Base-by-base conservation (phyloP, 495 filamentous ascomycete genomes). In the Mytilinidion resinicola region DNA sequence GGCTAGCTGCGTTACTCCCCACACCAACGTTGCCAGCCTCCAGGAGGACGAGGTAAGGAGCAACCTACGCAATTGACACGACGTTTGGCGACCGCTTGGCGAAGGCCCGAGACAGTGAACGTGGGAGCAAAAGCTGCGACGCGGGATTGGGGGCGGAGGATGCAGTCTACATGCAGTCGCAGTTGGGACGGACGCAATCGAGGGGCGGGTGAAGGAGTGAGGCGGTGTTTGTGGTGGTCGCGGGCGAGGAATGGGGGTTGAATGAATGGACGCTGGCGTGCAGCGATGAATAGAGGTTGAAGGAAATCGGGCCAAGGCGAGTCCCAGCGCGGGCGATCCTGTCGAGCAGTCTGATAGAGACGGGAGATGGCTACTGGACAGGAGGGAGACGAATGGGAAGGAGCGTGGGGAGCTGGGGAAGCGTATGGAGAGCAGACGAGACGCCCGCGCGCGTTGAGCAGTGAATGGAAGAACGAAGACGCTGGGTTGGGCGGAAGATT, bases 391-490 rank as follows among this genome's bases (percentile, higher is more conserved):
- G 14, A 49, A 49, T 20, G 21, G 4, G 46, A 49, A 49, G 33
- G 46, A 49, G 46, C 46, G 46, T 49, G 17, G 15, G 46, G 46
- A 49, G 46, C 17, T 21, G 20, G 8, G 46, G 21, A 30, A 25
- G 19, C 14, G 46, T 49, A 17, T 19, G 21, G 46, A 49, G 46
- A 30, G 46, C 12, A 46, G 33, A 49, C 8, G 21, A 21, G 46
- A 49, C 46, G 46, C 46, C 46, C 21, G 46, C 46, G 46, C 46
- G 46, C 46, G 46, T 21, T 25, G 33, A 49, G 46, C 46, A 49
- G 20, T 49, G 46, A 49, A 49, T 49, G 46, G 46, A 49, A 46
- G 46, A 49, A 49, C 33, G 46, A 49, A 33, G 46, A 25, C 46
- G 21, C 17, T 9, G 46, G 14, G 20, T 17, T 25, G 46, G 46